Conservation (phyloP, 2,329 filamentous ascomycete genomes). For the Apiospora pterosperma region DNA sequence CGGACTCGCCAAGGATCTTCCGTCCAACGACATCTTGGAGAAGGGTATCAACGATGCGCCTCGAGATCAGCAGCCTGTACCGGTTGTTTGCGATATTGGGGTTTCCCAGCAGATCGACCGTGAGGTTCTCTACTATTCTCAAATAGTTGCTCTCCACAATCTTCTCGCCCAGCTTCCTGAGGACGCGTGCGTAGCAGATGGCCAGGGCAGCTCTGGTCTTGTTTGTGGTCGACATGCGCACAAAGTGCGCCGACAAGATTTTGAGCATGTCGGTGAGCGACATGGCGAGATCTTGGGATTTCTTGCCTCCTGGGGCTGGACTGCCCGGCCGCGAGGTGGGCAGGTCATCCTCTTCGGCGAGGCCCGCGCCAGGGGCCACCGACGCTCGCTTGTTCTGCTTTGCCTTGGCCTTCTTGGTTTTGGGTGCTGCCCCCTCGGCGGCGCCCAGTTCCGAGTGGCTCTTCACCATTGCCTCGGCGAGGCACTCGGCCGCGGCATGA, state of each 20-base stretch:
- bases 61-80: conserved; percentile 79
- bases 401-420: conserved; percentile 62
- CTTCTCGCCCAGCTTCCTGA: conserved; percentile 75
- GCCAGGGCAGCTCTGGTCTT: conserved; percentile 78
- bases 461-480: conserved; percentile 81
- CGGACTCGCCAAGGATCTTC: conserved; percentile 82
- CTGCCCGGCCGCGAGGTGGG: conserved; percentile 63
- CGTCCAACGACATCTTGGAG: conserved; percentile 80
- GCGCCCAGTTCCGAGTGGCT: conserved; percentile 64
- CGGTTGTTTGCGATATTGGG: conserved; percentile 76
- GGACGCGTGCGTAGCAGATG: conserved; percentile 79
- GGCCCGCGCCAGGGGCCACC: conserved; percentile 56
- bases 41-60: conserved; percentile 79
- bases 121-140: conserved; percentile 75
- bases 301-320: conserved; percentile 62
- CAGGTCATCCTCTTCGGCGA: conserved; percentile 71
- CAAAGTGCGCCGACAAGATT: conserved; percentile 77
- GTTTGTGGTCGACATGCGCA: conserved; percentile 74
- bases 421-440: conserved; percentile 45
- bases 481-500: conserved; percentile 80
- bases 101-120: conserved; percentile 75
- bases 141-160: conserved; percentile 81
- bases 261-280: conserved; percentile 75
- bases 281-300: conserved; percentile 68
- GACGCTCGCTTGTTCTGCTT: conserved; percentile 54